Percentiles rank a stretch among this genome's conserved stretches.
Conservation (phyloP, 441 rosid genomes). For the Erodium moschatum region DNA sequence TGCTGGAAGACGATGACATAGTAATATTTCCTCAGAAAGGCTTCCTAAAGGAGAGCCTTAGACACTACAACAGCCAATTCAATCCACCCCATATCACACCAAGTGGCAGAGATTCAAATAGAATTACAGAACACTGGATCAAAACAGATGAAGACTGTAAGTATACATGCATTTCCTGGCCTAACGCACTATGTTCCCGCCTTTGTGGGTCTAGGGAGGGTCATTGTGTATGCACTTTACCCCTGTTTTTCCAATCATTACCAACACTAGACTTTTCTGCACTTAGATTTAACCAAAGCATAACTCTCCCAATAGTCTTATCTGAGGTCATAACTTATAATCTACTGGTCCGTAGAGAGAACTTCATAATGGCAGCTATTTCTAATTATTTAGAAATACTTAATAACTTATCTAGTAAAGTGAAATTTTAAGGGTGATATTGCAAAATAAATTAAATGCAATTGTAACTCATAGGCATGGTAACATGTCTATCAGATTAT, state of each 20-base stretch:
- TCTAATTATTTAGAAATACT: not conserved
- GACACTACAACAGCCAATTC: constrained; percentile 39
- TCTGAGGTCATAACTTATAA: not conserved
- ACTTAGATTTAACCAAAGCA: not conserved
- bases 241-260: not conserved
- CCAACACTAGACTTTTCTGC: not conserved
- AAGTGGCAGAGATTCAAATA: constrained; percentile 43
- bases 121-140: constrained; percentile 68
- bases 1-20: constrained; percentile 30
- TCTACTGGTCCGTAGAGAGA: not conserved
- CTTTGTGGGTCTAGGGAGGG: too few relatives aligned
- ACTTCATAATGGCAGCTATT: not conserved
- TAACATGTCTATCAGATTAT: not conserved
- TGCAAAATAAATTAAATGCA: not conserved
- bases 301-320: not conserved
- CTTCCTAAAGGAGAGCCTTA: constrained; percentile 26
- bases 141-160: constrained; percentile 44
- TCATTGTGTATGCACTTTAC: too few relatives aligned
- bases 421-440: not conserved
- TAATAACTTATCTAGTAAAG: not conserved
- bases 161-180: constrained; percentile 21
- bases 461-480: constrained; percentile 3
- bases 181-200: too few relatives aligned
- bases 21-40: constrained; percentile 29
- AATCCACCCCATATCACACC: constrained; percentile 37